Conservation (phyloP, 2,329 filamentous ascomycete genomes). For the Fusarium piperis region DNA sequence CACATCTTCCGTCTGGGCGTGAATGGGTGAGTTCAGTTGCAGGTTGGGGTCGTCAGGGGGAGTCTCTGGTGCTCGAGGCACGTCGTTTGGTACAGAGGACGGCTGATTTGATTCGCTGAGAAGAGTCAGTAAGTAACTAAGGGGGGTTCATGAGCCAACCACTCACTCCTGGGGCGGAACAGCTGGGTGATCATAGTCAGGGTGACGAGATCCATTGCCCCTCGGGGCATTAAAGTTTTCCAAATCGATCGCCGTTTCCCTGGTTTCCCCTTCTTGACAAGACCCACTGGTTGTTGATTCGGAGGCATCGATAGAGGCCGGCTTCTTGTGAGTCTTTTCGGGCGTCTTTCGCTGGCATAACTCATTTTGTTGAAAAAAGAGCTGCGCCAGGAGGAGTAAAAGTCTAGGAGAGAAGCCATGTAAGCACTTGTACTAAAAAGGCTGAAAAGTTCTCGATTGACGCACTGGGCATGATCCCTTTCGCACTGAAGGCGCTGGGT, state of each 20-base stretch:
- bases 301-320: too few species aligned
- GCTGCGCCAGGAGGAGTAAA: background rate
- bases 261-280: background rate
- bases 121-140: background rate
- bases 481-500: background rate
- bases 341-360: background rate
- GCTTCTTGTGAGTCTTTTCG: background rate
- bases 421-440: background rate
- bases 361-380: background rate
- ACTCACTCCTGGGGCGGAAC: background rate
- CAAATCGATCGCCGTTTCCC: background rate
- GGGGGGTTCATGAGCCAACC: background rate
- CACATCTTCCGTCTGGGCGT: background rate
- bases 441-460: background rate
- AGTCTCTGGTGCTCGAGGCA: background rate
- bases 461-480: background rate
- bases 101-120: fast-evolving
- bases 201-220: background rate
- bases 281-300: background rate
- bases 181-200: background rate
- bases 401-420: background rate
- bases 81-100: background rate
- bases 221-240: background rate
- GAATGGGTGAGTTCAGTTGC: background rate
- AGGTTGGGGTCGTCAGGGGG: background rate